phyloP scores from a whole-genome alignment of 495 filamentous ascomycete species.

The Corynascus novoguineensis region DNA sequence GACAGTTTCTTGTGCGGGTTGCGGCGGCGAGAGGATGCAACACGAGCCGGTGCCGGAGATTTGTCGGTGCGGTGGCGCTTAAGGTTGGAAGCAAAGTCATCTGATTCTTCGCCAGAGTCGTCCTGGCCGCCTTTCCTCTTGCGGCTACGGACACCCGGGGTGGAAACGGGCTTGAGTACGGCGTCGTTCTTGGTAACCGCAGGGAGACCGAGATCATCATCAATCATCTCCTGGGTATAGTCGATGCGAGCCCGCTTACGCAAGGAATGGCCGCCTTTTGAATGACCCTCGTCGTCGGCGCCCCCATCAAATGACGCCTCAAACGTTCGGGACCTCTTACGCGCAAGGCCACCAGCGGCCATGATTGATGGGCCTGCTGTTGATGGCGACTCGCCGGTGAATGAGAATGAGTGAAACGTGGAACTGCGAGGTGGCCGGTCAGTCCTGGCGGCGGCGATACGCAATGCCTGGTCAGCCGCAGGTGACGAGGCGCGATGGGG shows the following conservation, averaged over 20 bases:
- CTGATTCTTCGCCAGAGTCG: slow-evolving; percentile 28
- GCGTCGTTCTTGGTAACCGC: slow-evolving; percentile 1
- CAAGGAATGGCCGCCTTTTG: slow-evolving; percentile 45
- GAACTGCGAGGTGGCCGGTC: slow-evolving; percentile 26
- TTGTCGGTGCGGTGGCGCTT: slow-evolving; percentile 26
- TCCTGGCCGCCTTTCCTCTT: slow-evolving; percentile 29
- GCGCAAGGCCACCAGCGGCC: slow-evolving; percentile 14
- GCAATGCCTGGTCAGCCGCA: slow-evolving; percentile 10
- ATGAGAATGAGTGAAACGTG: slow-evolving; percentile 22
- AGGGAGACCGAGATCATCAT: slow-evolving; percentile 25
- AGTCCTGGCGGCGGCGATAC: background rate
- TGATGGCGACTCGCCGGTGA: slow-evolving; percentile 29
- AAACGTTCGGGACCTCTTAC: slow-evolving; percentile 36
- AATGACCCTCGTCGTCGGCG: slow-evolving; percentile 32
- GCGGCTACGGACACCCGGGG: slow-evolving; percentile 22
- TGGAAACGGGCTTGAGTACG: slow-evolving; percentile 20
- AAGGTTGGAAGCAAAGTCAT: slow-evolving; percentile 10
- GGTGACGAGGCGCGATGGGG: slow-evolving; percentile 24
- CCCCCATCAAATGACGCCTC: slow-evolving; percentile 26
- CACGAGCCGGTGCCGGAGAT: slow-evolving; percentile 30
- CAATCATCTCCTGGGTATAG: slow-evolving; percentile 42
- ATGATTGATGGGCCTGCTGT: slow-evolving; percentile 26
- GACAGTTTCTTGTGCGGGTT: slow-evolving; percentile 31
- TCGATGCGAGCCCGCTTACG: slow-evolving; percentile 43
- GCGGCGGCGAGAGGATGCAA: slow-evolving; percentile 30